Conservation (phyloP, 352 stramenopile genomes). For the Phytopythium cucurbitacearum region DNA sequence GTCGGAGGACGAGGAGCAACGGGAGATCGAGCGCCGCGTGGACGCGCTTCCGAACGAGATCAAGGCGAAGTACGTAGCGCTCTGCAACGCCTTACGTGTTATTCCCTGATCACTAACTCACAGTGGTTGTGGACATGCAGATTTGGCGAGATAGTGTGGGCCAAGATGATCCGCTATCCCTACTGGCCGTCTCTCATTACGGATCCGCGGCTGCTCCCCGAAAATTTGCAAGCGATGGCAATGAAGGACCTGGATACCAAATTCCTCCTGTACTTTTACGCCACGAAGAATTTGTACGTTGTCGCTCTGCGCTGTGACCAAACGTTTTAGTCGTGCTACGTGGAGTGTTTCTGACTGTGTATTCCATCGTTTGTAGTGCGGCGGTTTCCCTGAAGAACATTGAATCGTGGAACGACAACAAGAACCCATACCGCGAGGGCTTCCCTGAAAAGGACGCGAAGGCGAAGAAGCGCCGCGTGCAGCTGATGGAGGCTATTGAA, state of each 20-base stretch:
- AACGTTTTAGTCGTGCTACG: not conserved
- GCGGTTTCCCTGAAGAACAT: constrained; percentile 59
- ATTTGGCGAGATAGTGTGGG: constrained; percentile 78
- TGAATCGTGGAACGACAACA: constrained; percentile 67
- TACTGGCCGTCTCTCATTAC: constrained; percentile 80
- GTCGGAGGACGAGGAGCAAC: constrained; percentile 32
- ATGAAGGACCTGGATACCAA: constrained; percentile 65
- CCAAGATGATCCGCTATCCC: constrained; percentile 77
- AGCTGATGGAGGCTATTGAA: constrained; percentile 67
- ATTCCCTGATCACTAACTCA: too few relatives aligned
- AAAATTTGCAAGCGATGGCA: constrained; percentile 36
- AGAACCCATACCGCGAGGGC: constrained; percentile 58
- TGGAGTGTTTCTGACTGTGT: constrained; percentile 2
- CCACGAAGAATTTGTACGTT: constrained; percentile 70
- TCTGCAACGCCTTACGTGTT: too few relatives aligned
- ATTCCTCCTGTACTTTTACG: constrained; percentile 76
- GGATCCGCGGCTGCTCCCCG: constrained; percentile 43
- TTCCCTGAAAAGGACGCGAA: constrained; percentile 67
- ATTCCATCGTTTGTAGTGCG: constrained; percentile 22
- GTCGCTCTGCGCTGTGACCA: too few relatives aligned
- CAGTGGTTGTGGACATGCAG: constrained; percentile 9
- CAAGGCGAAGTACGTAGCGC: constrained; percentile 37
- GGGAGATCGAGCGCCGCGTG: constrained; percentile 33
- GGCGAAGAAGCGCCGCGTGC: constrained; percentile 58
- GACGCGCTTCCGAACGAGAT: constrained; percentile 50